phyloP scores from a whole-genome alignment of 2,329 filamentous ascomycete genomes.

The Colletotrichum sp. region DNA sequence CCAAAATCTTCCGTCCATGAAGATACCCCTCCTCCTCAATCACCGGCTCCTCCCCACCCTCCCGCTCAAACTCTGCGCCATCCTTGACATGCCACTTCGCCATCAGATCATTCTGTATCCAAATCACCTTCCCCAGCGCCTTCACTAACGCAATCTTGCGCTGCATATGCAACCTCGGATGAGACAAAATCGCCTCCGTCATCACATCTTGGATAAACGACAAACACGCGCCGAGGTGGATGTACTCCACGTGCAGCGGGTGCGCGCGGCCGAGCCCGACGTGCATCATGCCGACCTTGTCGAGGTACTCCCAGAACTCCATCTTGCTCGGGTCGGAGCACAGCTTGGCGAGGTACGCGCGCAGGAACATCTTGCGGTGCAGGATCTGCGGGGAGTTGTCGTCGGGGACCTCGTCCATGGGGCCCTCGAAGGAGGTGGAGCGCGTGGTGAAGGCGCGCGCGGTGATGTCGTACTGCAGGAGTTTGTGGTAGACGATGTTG shows the following conservation, averaged over 20 bases:
- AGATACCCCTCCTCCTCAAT: slow-evolving; percentile 69
- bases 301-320: slow-evolving; percentile 84
- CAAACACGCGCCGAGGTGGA: slow-evolving; percentile 76
- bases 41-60: slow-evolving; percentile 46
- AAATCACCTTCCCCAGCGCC: slow-evolving; percentile 81
- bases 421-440: slow-evolving; percentile 69
- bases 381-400: slow-evolving; percentile 78
- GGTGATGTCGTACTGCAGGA: slow-evolving; percentile 82
- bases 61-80: slow-evolving; percentile 63
- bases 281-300: slow-evolving; percentile 88
- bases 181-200: slow-evolving; percentile 75
- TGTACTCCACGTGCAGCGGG: slow-evolving; percentile 79
- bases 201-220: slow-evolving; percentile 81
- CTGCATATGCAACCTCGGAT: slow-evolving; percentile 69
- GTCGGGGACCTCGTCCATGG: slow-evolving; percentile 65
- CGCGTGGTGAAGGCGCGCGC: slow-evolving; percentile 74
- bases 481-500: slow-evolving; percentile 84
- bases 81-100: slow-evolving; percentile 82
- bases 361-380: slow-evolving; percentile 77
- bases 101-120: slow-evolving; percentile 88
- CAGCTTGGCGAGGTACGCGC: slow-evolving; percentile 77
- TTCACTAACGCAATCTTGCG: slow-evolving; percentile 77
- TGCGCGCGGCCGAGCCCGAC: slow-evolving; percentile 75
- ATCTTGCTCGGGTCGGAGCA: slow-evolving; percentile 77
- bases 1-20: slow-evolving; percentile 65